Percentiles rank a stretch among this genome's conserved stretches.
Evolutionary conservation across 148 eudicot genomes (phyloP).

Genomic region (Linanthus parryae): DNA sequence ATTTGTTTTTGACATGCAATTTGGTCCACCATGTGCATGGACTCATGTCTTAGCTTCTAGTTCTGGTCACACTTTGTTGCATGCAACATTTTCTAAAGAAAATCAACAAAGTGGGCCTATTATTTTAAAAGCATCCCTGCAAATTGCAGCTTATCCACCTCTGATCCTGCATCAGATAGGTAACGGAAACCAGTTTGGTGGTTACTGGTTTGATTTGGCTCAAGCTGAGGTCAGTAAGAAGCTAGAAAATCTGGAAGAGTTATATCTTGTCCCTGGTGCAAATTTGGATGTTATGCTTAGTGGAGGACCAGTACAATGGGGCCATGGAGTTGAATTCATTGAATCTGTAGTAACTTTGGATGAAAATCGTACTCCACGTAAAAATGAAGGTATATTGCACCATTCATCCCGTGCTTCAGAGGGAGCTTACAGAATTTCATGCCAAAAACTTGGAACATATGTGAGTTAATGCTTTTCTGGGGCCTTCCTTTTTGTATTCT

Average conservation of each 20-base stretch:
- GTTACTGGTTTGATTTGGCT: conserved; percentile 67
- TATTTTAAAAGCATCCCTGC: conserved; percentile 49
- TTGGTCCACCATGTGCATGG: conserved; percentile 65
- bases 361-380: conserved; percentile 24
- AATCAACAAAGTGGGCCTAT: conserved; percentile 30
- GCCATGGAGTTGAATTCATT: conserved; percentile 54
- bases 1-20: conserved; percentile 24
- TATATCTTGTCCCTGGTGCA: conserved; percentile 70
- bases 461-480: conserved; percentile 31
- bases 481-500: too few species aligned
- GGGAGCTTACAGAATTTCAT: conserved; percentile 45
- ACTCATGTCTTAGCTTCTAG: conserved; percentile 43
- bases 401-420: conserved; percentile 27
- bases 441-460: conserved; percentile 51
- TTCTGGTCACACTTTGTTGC: conserved; percentile 54
- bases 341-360: conserved; percentile 42
- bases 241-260: conserved; percentile 36
- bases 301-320: conserved; percentile 88
- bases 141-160: conserved; percentile 60
- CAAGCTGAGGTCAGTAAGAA: conserved; percentile 27
- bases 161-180: conserved; percentile 58
- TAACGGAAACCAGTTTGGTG: conserved; percentile 91
- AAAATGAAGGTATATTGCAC: conserved; percentile 35
- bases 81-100: conserved; percentile 52
- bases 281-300: conserved; percentile 54